phyloP scores from a whole-genome alignment of 257 asterid genomes.

The Penstemon davidsonii region DNA sequence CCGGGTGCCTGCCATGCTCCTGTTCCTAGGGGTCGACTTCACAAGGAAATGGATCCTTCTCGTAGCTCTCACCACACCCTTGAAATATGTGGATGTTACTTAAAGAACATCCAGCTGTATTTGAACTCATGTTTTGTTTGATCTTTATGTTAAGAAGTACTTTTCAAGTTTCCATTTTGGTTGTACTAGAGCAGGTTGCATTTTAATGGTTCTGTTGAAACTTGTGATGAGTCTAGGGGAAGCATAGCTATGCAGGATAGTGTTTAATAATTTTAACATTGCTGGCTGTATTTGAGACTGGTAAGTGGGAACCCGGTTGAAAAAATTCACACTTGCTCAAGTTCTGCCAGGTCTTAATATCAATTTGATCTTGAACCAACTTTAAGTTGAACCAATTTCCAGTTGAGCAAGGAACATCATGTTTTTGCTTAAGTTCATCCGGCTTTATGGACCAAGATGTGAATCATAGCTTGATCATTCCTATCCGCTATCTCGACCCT shows the following conservation, averaged over 20 bases:
- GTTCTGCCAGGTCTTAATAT: not conserved
- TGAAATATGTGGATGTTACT: not conserved
- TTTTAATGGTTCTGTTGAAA: not conserved
- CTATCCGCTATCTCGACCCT: not conserved
- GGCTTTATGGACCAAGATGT: constrained; percentile 18
- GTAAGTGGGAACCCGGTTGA: not conserved
- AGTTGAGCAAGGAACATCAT: not conserved
- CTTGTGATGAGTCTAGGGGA: constrained; percentile 15
- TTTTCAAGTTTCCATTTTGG: not conserved
- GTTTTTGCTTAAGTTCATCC: not conserved
- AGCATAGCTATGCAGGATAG: constrained; percentile 5
- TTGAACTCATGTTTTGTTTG: not conserved
- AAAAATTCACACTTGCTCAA: not conserved
- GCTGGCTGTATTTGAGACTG: constrained; percentile 1
- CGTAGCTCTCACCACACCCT: not conserved
- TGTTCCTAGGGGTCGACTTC: not conserved
- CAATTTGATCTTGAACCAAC: not conserved
- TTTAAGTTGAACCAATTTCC: not conserved
- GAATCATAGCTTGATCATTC: constrained; percentile 12
- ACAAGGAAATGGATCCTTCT: not conserved
- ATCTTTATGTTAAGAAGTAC: not conserved
- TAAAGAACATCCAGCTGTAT: not conserved
- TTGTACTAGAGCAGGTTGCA: constrained; percentile 12
- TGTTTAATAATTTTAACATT: not conserved
- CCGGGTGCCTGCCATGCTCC: no score